Percentiles rank a stretch among this genome's conserved stretches.
Evolutionary conservation across 305 asterid genomes (phyloP).

Genomic region (Coffea humblotiana): DNA sequence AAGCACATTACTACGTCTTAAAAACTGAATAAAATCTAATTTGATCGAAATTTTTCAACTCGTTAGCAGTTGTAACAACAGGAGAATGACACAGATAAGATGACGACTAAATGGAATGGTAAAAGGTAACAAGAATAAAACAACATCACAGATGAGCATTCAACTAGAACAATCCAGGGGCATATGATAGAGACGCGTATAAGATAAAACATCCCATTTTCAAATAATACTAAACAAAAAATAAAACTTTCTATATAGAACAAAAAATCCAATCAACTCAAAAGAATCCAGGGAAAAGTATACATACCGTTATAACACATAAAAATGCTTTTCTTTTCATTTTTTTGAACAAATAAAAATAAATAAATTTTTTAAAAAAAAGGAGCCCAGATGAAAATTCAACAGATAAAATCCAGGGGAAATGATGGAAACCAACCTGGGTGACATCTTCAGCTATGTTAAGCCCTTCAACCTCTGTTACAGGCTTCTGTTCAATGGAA

Average conservation of each 20-base stretch:
- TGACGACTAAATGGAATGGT: no score
- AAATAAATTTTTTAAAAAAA: neutral
- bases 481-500: conserved; percentile 43
- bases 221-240: neutral
- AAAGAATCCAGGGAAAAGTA: no score
- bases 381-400: conserved; percentile 5
- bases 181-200: neutral
- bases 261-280: neutral
- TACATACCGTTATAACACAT: no score
- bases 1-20: no score
- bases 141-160: conserved; percentile 1
- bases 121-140: neutral
- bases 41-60: no score
- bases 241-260: neutral
- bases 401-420: neutral
- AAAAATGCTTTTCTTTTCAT: neutral
- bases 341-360: neutral
- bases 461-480: conserved; percentile 74
- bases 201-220: neutral
- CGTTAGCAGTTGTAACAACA: no score
- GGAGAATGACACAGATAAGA: no score
- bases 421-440: conserved; percentile 46
- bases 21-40: no score
- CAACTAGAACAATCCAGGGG: neutral
- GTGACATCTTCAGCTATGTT: conserved; percentile 96